Base-by-base conservation (phyloP, 495 filamentous ascomycete species). In the Glarea lozoyensis region DNA sequence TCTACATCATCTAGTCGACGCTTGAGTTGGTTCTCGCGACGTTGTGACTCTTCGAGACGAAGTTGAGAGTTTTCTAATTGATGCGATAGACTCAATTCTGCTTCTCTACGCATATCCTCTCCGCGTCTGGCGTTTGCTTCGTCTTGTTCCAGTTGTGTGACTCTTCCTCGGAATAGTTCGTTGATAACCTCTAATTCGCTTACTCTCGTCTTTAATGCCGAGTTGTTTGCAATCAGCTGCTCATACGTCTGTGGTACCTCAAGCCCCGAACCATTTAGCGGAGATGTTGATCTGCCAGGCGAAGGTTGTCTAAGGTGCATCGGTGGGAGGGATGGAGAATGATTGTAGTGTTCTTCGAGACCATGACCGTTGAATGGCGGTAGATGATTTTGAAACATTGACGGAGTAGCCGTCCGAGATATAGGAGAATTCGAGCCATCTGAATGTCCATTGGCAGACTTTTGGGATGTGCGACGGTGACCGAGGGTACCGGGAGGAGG, bases 121-220 rank as follows among this genome's bases (percentile, higher is more conserved):
- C 72, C 69, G 49, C 78, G 64, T 52, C 80, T 68, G 32, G 78
- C 75, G 37, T 77, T 75, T 38, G 69, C 68, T 56, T 90, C 84
- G 49, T 81, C 83, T 47, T 82, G 74, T 48, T 98, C 90, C 1
- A 95, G 73, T 57, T 97, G 86, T 13, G 74, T 73, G 30, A 97
- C 83, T 18, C 89, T 79, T n/a, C 84, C 84, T 22, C 85, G 73
- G 67, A 93, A 97, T 19, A 98, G 72, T 51, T 88, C 87, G 53
- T 96, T 94, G 60, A 99, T 93, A 37, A 99, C 76, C 58, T 99
- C 92, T 16, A 99, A 71, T 60, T 99, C 92, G 53, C 75, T 85
- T 36, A 96, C 88, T 19, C 89, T 81, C 4, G 88, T 96, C 67
- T 88, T 92, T 25, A 96, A 66, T 31, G 76, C 77, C 12, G 82